These are phyloP conservation scores for Colletotrichum kahawae DNA, from an alignment of 2,329 filamentous ascomycete species.

Conservation along the genomic window DNA sequence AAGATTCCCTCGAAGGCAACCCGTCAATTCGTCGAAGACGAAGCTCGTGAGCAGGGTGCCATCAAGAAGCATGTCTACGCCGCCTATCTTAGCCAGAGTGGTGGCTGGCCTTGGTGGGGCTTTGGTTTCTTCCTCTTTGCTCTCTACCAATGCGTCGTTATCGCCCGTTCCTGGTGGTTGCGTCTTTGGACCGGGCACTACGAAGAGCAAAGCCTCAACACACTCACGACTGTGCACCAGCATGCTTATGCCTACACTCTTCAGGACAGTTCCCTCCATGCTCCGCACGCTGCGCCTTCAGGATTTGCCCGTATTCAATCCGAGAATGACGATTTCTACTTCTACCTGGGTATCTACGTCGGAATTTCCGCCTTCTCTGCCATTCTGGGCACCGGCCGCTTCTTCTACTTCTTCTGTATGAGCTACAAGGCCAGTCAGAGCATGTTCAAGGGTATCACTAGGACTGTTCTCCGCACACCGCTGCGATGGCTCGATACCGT, in stretches of 20 bases:
- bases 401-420: conserved; percentile 66
- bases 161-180: conserved; percentile 70
- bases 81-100: conserved; percentile 70
- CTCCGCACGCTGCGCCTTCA: conserved; percentile 32
- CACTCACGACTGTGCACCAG: conserved; percentile 18
- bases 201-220: conserved; percentile 30
- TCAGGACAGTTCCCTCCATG: conserved; percentile 49
- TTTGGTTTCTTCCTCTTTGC: conserved; percentile 59
- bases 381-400: conserved; percentile 65
- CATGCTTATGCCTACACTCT: conserved; percentile 36
- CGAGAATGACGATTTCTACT: conserved; percentile 50
- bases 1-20: conserved; percentile 58
- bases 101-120: conserved; percentile 66
- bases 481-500: conserved; percentile 84
- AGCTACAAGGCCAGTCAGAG: conserved; percentile 72
- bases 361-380: conserved; percentile 61
- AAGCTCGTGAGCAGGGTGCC: conserved; percentile 72
- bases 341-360: conserved; percentile 74
- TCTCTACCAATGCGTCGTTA: conserved; percentile 56
- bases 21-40: conserved; percentile 79
- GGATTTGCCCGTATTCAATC: conserved; percentile 30
- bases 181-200: conserved; percentile 63
- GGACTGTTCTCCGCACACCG: conserved; percentile 71
- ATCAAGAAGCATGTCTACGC: conserved; percentile 72
- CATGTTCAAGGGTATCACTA: conserved; percentile 71